Base-by-base conservation (phyloP, 192 early-diverging fungal species). In the Piromyces sp. region DNA sequence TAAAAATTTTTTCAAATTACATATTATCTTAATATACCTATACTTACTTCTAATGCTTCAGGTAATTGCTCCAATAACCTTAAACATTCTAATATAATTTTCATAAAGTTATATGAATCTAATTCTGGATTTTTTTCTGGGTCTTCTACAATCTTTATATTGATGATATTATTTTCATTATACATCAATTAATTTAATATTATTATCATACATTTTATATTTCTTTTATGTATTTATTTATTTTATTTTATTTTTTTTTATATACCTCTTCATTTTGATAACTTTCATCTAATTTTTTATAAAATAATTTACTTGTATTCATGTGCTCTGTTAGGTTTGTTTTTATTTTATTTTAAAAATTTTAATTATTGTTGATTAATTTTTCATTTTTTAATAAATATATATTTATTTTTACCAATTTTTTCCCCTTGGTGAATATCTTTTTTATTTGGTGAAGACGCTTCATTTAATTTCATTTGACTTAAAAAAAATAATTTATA, bases 81-180 rank as follows among this genome's bases (percentile, higher is more conserved):
- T 2, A 91, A 82, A 30, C 83, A 81, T 80, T 91, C 88, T 22
- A 92, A 11, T 26, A 91, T 81, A 29, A 80, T 78, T 38, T 82
- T 79, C 51, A 91, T 92, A 84, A 87, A 89, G 26, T 86, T 81
- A 81, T 85, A 88, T 16, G 89, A 91, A 80, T 92, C 89, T 30
- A 81, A 78, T 82, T 92, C 91, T 11, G 68, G 90, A 87, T 79
- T 89, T 85, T 30, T 80, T 26, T 89, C 90, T n/a, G 87, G 81
- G 51, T 91, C 86, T 82, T 91, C 90, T 9, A 80, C 58, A 22
- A 85, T 84, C 83, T 90, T 30, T 0, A 26, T 30, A 1, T 9
- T 17, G 13, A 29, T n/a, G 13, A 7, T 51, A 22, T 31, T 38
- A 30, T 83, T 29, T 19, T 26, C 29, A 79, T 17, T 78, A n/a